Evolutionary conservation across 768 basidiomycete species (phyloP), one percentile per base, ranked within the genome.

Genomic region (Suillus alpinus): DNA sequence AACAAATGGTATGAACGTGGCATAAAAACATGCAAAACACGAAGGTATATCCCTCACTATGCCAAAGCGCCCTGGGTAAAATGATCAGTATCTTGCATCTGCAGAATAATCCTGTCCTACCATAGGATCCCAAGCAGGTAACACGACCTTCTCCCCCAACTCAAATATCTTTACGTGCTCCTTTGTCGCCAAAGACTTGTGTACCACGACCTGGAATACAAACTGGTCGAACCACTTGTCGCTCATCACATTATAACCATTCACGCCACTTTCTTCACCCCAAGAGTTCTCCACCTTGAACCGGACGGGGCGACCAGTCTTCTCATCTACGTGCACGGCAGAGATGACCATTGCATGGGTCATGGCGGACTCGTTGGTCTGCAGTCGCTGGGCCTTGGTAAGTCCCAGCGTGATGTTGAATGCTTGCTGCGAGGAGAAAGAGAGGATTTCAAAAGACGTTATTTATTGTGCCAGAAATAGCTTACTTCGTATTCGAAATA

Each of bases 271-370:
- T 0, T 77, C 76, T 31, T 87, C 86, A 16, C 92, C 91, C 96
- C 96, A 98, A 3, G 88, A 91, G 78, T 98, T 98, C 81, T 98
- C 96, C 20, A 98, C 92, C 75, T 94, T 93, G 83, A 94, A 98
- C n/a, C 94, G 83, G 20, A 95, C 75, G 0, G 94, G 88, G 60
- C 83, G 85, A 57, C 92, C 93, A 2, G 73, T 70, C 58, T 72
- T 76, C 13, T 77, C 73, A 68, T 95, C 94, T 53, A 97, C 77
- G 70, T 98, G 95, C 18, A 95, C 95, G 18, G 85, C 95, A 18
- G 91, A 88, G 71, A 98, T 95, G 46, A 96, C 93, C 64, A 74
- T 74, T 3, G 94, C 94, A 71, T 98, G 95, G 1, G 95, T 98
- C 95, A 97, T 96, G 36, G 88, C 73, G 0, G 90, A 92, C 68